A percentile compares a stretch with the other conserved stretches of the same genome.
These are phyloP conservation scores for Cephalotrichum gorgonifer DNA, from an alignment of 2,329 filamentous ascomycete genomes.

Conservation along the genomic window DNA sequence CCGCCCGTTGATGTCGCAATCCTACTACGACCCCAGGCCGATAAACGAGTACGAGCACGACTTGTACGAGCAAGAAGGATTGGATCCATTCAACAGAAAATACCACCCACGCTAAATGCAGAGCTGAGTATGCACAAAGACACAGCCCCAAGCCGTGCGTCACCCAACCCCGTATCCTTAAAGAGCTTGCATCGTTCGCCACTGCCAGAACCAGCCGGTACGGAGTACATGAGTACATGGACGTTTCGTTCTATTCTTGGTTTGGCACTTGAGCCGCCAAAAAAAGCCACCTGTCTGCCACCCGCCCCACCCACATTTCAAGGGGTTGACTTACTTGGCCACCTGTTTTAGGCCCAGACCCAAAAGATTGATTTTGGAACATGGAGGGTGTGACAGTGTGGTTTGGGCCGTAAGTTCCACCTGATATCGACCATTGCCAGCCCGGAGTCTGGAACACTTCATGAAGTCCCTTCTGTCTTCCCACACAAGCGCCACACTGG, in stretches of 20 bases:
- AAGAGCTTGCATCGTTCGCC: background rate
- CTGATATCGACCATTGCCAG: background rate
- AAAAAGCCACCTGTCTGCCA: too few relatives aligned
- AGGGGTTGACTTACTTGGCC: background rate
- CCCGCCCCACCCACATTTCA: background rate
- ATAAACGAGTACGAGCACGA: too few relatives aligned
- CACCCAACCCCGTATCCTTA: too few relatives aligned
- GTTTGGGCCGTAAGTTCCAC: background rate
- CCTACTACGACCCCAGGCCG: too few relatives aligned
- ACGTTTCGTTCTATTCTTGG: background rate
- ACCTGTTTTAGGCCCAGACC: background rate
- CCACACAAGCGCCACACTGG: too few relatives aligned
- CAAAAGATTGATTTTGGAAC: background rate
- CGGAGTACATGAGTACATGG: background rate
- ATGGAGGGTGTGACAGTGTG: background rate
- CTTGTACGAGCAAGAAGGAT: background rate
- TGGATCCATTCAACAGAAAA: too few relatives aligned
- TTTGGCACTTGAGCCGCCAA: too few relatives aligned
- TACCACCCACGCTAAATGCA: background rate
- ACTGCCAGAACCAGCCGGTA: too few relatives aligned
- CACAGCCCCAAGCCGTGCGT: background rate
- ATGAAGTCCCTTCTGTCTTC: too few relatives aligned
- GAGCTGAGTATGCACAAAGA: background rate
- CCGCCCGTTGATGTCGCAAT: too few relatives aligned
- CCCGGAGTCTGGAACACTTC: too few relatives aligned